Evolutionary conservation across 768 basidiomycete species (phyloP).

Genomic region (Thelephora ganbajun): DNA sequence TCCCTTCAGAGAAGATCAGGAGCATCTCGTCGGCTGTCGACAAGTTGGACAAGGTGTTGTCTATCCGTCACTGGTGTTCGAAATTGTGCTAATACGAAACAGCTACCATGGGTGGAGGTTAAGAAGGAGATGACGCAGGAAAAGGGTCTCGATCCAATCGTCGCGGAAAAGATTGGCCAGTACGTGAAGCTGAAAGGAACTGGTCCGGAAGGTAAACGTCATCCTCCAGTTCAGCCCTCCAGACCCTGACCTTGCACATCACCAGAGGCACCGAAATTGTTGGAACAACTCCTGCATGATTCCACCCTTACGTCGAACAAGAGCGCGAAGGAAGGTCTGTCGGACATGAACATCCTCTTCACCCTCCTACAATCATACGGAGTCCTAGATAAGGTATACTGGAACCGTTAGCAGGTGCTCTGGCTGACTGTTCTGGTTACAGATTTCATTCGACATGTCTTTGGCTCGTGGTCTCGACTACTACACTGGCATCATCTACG

Average conservation of each 20-base stretch:
- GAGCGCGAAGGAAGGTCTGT: slow-evolving; percentile 68
- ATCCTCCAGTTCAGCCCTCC: neutral
- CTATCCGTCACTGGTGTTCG: neutral
- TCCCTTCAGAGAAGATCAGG: slow-evolving; percentile 78
- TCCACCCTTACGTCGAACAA: slow-evolving; percentile 48
- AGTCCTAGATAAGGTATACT: slow-evolving; percentile 59
- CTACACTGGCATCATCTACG: slow-evolving; percentile 98
- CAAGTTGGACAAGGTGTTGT: slow-evolving; percentile 85
- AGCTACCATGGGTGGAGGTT: slow-evolving; percentile 86
- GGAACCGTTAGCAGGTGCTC: neutral
- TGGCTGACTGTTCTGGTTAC: neutral
- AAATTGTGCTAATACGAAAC: slow-evolving; percentile 1
- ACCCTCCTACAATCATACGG: slow-evolving; percentile 69
- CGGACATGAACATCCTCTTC: slow-evolving; percentile 81
- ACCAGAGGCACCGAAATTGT: slow-evolving; percentile 64
- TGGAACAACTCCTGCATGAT: slow-evolving; percentile 58
- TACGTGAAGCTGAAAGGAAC: slow-evolving; percentile 92
- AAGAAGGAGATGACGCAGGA: slow-evolving; percentile 95
- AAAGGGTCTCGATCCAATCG: slow-evolving; percentile 68
- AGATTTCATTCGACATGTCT: slow-evolving; percentile 95
- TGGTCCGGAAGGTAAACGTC: neutral
- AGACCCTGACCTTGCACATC: neutral
- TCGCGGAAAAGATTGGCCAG: slow-evolving; percentile 91
- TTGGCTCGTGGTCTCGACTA: slow-evolving; percentile 97
- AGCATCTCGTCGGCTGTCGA: slow-evolving; percentile 94